A percentile compares a stretch with the other conserved stretches of the same genome.
Evolutionary conservation across 1,139 yeast species (phyloP).

Genomic region (Yamadazyma trypodendri): DNA sequence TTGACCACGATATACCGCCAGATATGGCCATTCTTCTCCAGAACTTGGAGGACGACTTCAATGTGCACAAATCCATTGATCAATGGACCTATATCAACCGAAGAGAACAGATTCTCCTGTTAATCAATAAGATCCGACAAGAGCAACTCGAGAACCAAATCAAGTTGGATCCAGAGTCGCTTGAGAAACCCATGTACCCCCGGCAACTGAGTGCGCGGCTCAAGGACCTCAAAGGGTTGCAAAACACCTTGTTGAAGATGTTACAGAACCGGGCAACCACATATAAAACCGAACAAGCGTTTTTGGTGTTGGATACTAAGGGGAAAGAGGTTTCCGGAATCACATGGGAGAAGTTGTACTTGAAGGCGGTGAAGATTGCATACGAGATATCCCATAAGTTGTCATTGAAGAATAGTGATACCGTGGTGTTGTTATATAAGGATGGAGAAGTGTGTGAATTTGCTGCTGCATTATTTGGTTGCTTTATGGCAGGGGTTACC

Average conservation of each 20-base stretch:
- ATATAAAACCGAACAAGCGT: conserved; percentile 68
- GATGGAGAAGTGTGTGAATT: conserved; percentile 85
- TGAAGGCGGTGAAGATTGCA: conserved; percentile 84
- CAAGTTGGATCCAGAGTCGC: conserved; percentile 40
- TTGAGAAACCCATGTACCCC: conserved; percentile 59
- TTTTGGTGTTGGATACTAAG: conserved; percentile 66
- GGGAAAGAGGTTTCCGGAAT: conserved; percentile 79
- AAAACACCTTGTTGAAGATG: conserved; percentile 68
- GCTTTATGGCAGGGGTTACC: conserved; percentile 89
- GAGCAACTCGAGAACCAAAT: conserved; percentile 26
- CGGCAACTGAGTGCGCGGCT: conserved; percentile 26
- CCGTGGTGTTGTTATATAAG: conserved; percentile 81
- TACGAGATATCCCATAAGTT: conserved; percentile 76
- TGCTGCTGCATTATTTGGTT: conserved; percentile 82
- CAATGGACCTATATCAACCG: conserved; percentile 51
- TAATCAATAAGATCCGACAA: conserved; percentile 36
- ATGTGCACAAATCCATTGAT: conserved; percentile 41
- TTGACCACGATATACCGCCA: conserved; percentile 43
- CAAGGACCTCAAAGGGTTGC: conserved; percentile 13
- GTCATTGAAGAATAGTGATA: conserved; percentile 72
- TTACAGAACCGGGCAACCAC: conserved; percentile 69
- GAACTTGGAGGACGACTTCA: conserved; percentile 44
- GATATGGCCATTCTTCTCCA: conserved; percentile 46
- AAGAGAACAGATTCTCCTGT: conserved; percentile 46
- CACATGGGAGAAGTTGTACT: conserved; percentile 87